Percentiles rank a stretch among this genome's conserved stretches.
phyloP scores from a whole-genome alignment of 345 rosid species.

The Lagerstroemia speciosa region DNA sequence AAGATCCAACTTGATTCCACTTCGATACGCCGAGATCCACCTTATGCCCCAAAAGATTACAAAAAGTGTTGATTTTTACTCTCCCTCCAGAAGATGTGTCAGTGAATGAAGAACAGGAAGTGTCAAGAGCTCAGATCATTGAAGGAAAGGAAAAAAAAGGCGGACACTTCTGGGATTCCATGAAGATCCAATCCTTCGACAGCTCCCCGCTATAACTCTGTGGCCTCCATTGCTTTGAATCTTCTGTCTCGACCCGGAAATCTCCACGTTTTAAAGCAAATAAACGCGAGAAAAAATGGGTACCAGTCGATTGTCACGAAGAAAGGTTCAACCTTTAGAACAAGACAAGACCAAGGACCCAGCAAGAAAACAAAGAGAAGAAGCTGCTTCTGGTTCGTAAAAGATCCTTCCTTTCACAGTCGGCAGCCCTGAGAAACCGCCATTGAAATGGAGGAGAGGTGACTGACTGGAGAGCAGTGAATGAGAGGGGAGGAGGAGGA shows the following conservation, averaged over 20 bases:
- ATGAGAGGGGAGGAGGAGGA: neutral
- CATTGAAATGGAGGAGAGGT: neutral
- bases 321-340: neutral
- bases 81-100: neutral
- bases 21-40: constrained; percentile 13
- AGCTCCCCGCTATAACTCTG: constrained; percentile 10
- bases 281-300: neutral
- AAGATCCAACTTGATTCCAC: constrained; percentile 9
- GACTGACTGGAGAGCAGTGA: too few species aligned
- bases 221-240: constrained; percentile 23
- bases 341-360: neutral
- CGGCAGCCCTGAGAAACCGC: neutral
- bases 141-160: too few species aligned
- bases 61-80: constrained; percentile 9
- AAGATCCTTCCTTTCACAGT: too few species aligned
- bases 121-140: too few species aligned
- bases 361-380: neutral
- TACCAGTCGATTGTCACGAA: neutral
- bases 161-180: constrained; percentile 14
- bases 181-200: neutral
- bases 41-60: constrained; percentile 15
- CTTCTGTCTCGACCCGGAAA: neutral
- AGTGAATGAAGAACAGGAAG: constrained; percentile 11
- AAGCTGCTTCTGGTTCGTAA: too few species aligned
- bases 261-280: neutral